Evolutionary conservation across 2,329 filamentous ascomycete genomes (phyloP), one percentile per base, ranked within the genome.

Genomic region (Alternaria ventricosa): DNA sequence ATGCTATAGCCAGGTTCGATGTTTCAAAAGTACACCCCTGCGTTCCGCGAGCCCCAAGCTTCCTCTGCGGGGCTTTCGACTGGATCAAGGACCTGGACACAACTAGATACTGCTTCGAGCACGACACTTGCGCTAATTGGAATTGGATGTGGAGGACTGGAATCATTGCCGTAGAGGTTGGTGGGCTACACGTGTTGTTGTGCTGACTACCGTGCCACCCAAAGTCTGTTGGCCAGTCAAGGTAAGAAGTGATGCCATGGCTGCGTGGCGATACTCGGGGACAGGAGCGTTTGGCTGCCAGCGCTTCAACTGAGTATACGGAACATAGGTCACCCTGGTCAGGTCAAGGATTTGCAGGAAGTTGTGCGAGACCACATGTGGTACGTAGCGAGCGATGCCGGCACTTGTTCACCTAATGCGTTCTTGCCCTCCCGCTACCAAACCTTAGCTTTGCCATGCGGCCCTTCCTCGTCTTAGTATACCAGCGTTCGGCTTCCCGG

Each of bases 11-110:
- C 45, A 61, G 69, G 63, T 51, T 71, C 46, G 65, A 47, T 61
- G 70, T 74, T 73, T 73, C 67, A 72, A 61, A 60, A 60, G 59
- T 41, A 41, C 47, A 55, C 59, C 67, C 71, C 61, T 67, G 59
- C 55, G 15, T 41, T 61, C 44, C 28, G n/a, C 45, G 28, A 60
- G 65, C 60, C 53, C 36, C 41, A 58, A 36, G 27, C 45, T 45
- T 53, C 46, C 59, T 44, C 23, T 53, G 63, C 43, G 4, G 18
- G 41, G 41, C 50, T 25, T 36, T 53, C 9, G 49, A 41, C 20
- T n/a, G 30, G 23, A 36, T 23, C 20, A 41, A 53, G 49, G 22
- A 49, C 47, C 18, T 44, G 43, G 55, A 41, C 36, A 25, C 46
- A 25, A 20, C 6, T 13, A 41, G 36, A 41, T 18, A 18, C n/a